Conservation (phyloP, 352 stramenopile species). For the Halophytophthora polymorphica region DNA sequence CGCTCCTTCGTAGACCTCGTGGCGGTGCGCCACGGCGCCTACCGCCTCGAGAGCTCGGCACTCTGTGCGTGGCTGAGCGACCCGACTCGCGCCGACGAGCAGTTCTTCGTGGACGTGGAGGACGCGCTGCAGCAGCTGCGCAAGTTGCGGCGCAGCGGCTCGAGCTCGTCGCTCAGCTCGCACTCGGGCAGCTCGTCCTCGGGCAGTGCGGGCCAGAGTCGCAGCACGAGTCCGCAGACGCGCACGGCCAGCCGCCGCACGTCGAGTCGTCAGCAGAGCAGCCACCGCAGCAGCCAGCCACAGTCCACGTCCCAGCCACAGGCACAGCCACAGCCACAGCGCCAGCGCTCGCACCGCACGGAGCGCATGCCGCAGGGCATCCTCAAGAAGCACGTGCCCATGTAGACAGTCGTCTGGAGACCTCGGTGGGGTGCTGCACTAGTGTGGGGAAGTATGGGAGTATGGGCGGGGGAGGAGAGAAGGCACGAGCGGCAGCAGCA, state of each 20-base stretch:
- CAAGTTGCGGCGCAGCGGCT: constrained; percentile 27
- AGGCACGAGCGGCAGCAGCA: no score
- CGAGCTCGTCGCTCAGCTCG: constrained; percentile 10
- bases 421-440: no score
- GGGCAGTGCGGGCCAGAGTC: constrained; percentile 5
- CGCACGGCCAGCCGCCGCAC: constrained; percentile 12
- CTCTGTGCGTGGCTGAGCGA: constrained; percentile 73
- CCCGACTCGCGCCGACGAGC: constrained; percentile 42
- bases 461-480: no score
- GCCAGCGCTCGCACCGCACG: constrained; percentile 24
- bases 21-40: constrained; percentile 51
- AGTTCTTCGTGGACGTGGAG: constrained; percentile 64
- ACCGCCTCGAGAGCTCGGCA: constrained; percentile 68
- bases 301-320: no score
- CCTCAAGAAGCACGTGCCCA: constrained; percentile 23
- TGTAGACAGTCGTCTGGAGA: no score
- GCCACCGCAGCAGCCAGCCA: constrained; percentile 17
- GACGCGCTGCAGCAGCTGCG: constrained; percentile 42
- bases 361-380: constrained; percentile 58
- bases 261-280: constrained; percentile 3
- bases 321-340: constrained; percentile 15
- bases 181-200: constrained; percentile 25
- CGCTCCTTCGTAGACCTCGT: constrained; percentile 79
- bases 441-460: no score
- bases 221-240: background rate